Evolutionary conservation across 257 asterid species (phyloP).

Genomic region (Solanum tarapatanum): DNA sequence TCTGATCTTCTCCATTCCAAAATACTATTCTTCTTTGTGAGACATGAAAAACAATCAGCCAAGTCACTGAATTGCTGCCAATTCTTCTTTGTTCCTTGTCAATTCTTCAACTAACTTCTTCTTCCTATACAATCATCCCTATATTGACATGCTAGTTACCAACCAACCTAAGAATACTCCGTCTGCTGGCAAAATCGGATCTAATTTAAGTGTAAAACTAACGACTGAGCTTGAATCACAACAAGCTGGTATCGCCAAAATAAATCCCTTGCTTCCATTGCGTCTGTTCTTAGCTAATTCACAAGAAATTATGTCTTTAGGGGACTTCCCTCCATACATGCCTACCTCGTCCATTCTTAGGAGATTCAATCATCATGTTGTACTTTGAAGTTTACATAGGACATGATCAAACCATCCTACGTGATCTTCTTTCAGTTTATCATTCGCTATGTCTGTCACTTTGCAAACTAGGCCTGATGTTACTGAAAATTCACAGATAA

Average conservation of each 20-base stretch:
- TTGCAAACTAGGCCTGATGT: background rate
- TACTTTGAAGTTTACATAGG: background rate
- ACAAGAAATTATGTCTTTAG: background rate
- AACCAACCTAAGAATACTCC: background rate
- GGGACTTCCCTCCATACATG: background rate
- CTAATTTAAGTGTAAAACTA: background rate
- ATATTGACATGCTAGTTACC: background rate
- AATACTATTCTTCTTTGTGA: background rate
- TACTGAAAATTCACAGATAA: background rate
- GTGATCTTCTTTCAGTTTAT: background rate
- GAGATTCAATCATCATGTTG: background rate
- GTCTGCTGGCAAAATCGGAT: background rate
- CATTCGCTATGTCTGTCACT: background rate
- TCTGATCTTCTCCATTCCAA: background rate
- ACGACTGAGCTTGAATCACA: background rate
- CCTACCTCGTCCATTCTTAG: background rate
- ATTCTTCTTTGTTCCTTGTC: background rate
- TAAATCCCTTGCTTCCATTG: background rate
- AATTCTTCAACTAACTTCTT: background rate
- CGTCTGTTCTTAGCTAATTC: background rate
- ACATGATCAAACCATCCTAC: background rate
- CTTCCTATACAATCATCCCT: background rate
- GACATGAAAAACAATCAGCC: background rate
- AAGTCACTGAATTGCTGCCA: background rate
- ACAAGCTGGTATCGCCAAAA: background rate